A percentile compares a stretch with the other conserved stretches of the same genome.
phyloP scores from a whole-genome alignment of 2,329 filamentous ascomycete genomes.

The Neofusicoccum laricinum region DNA sequence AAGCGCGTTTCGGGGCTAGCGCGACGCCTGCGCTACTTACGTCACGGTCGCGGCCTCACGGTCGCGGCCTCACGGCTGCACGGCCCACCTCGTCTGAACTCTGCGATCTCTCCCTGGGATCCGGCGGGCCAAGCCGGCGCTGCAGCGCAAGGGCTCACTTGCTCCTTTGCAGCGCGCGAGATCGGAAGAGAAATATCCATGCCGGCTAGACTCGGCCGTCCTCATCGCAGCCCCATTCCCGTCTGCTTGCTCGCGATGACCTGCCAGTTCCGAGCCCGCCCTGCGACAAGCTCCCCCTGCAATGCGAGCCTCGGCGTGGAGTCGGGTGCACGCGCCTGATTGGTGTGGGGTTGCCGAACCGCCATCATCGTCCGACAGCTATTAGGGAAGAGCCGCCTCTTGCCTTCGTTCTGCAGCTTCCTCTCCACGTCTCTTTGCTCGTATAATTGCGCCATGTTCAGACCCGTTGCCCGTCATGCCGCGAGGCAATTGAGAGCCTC shows the following conservation, averaged over 20 bases:
- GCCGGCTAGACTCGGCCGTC: neutral
- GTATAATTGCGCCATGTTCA: constrained; percentile 40
- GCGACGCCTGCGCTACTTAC: neutral
- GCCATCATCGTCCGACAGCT: constrained; percentile 1
- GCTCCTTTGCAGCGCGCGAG: neutral
- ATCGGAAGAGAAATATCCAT: neutral
- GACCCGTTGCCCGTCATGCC: constrained; percentile 38
- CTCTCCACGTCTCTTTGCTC: neutral
- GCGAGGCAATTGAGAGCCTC: constrained; percentile 37
- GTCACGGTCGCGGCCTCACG: neutral
- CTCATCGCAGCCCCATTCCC: neutral
- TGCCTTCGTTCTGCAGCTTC: neutral
- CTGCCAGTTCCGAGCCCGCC: neutral
- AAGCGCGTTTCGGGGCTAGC: constrained; percentile 13
- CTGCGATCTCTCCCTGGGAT: neutral
- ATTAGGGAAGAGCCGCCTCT: neutral
- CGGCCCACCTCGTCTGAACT: neutral
- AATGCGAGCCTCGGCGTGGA: constrained; percentile 13
- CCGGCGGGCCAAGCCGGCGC: neutral
- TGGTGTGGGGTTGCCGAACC: constrained; percentile 18
- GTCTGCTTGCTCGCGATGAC: neutral
- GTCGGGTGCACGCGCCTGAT: constrained; percentile 8
- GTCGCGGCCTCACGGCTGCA: neutral
- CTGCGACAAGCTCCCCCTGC: neutral
- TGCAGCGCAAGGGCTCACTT: neutral